Conservation (phyloP, 2,329 filamentous ascomycete genomes). For the Cercospora sesami region DNA sequence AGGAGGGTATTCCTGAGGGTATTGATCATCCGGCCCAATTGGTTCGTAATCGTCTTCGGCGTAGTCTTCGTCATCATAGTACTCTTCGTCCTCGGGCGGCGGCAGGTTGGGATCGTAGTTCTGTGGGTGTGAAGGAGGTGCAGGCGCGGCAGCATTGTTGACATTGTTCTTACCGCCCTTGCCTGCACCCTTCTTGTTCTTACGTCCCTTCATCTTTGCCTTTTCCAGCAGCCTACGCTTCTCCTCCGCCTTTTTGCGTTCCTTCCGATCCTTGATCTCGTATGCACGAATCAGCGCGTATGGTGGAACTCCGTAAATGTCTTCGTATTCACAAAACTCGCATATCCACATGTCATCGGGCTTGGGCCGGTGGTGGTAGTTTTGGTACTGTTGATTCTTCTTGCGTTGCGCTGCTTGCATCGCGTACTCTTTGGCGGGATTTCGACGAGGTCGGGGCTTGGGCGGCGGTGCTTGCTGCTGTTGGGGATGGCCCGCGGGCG, state of each 20-base stretch:
- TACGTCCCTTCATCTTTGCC: conserved; percentile 88
- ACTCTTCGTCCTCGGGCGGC: conserved; percentile 36
- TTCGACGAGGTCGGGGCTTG: conserved; percentile 62
- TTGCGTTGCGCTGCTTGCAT: conserved; percentile 75
- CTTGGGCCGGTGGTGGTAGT: conserved; percentile 70
- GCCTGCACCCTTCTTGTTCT: conserved; percentile 81
- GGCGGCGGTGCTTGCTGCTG: conserved; percentile 46
- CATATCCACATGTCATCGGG: conserved; percentile 87
- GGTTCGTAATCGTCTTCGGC: conserved; percentile 35
- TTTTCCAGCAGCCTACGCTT: conserved; percentile 83
- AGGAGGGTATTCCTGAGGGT: conserved; percentile 30
- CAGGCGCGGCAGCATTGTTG: conserved; percentile 23
- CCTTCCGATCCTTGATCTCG: conserved; percentile 87
- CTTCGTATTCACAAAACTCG: conserved; percentile 97
- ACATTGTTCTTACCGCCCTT: conserved; percentile 40
- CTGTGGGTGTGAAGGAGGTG: conserved; percentile 24
- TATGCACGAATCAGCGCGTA: conserved; percentile 84
- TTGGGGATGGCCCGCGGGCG: conserved; percentile 30
- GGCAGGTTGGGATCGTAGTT: conserved; percentile 36
- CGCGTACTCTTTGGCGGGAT: conserved; percentile 67
- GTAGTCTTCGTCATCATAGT: conserved; percentile 37
- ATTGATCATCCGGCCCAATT: conserved; percentile 29
- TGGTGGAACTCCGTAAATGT: conserved; percentile 86
- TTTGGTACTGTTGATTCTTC: conserved; percentile 72
- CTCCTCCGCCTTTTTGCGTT: conserved; percentile 81